Conservation (phyloP, 1,284 basidiomycete genomes). For the Boletus subluridellus region DNA sequence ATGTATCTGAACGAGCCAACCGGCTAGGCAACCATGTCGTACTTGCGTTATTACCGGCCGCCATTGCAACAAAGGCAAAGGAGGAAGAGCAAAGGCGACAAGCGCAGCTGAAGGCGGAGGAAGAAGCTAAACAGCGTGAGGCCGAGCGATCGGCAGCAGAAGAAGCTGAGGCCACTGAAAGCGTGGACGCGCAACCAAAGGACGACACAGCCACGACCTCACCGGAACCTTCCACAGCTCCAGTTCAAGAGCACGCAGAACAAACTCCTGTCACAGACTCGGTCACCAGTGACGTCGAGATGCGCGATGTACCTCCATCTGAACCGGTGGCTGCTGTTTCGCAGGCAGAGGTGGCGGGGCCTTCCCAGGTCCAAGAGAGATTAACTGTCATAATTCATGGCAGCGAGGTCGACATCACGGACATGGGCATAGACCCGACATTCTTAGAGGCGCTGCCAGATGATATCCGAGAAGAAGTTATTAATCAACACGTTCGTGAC, state of each 20-base stretch:
- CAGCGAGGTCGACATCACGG: conserved; percentile 94
- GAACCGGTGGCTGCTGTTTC: conserved; percentile 15
- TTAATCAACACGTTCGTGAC: conserved; percentile 96
- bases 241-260: conserved; percentile 14
- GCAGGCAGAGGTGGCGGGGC: conserved; percentile 26
- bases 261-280: conserved; percentile 16
- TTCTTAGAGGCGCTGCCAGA: conserved; percentile 98
- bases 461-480: conserved; percentile 97
- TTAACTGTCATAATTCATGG: conserved; percentile 89
- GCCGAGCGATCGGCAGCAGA: conserved; percentile 24
- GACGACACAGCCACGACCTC: conserved; percentile 12
- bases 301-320: conserved; percentile 23
- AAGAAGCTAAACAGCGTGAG: conserved; percentile 36
- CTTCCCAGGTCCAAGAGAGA: conserved; percentile 46
- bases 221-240: conserved; percentile 3
- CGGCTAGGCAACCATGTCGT: conserved; percentile 73
- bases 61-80: conserved; percentile 57
- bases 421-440: conserved; percentile 96
- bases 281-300: conserved; percentile 25
- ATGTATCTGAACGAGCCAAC: conserved; percentile 62
- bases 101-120: conserved; percentile 41
- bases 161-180: conserved; percentile 28
- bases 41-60: conserved; percentile 79
- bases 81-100: conserved; percentile 51
- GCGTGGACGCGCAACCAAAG: conserved; percentile 14